Conservation (phyloP, 2,329 filamentous ascomycete genomes). For the Pseudocercospora vitis region DNA sequence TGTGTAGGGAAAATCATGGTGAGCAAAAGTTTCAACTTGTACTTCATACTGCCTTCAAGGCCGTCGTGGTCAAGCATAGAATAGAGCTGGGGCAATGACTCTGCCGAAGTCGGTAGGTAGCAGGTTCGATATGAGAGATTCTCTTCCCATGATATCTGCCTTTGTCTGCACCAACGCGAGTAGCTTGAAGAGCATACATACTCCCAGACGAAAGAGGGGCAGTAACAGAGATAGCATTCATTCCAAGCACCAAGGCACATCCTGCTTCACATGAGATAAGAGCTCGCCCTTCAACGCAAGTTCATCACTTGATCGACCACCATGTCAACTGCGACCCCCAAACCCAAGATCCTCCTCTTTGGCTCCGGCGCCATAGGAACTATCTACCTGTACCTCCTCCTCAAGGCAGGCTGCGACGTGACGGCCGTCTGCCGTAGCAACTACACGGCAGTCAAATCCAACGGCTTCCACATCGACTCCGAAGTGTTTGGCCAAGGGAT, state of each 20-base stretch:
- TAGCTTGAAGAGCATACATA: too few relatives aligned
- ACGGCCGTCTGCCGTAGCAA: conserved; percentile 50
- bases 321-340: conserved; percentile 4
- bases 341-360: conserved; percentile 43
- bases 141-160: too few relatives aligned
- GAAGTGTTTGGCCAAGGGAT: conserved; percentile 40
- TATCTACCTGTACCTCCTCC: conserved; percentile 46
- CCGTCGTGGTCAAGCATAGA: conserved; percentile 5
- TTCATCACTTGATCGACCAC: too few relatives aligned
- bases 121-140: neutral
- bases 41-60: too few relatives aligned
- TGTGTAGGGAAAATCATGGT: too few relatives aligned
- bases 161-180: too few relatives aligned
- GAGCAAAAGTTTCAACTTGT: too few relatives aligned
- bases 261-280: too few relatives aligned
- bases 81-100: neutral
- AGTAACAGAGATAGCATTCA: too few relatives aligned
- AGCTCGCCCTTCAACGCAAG: too few relatives aligned
- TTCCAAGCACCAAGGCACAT: too few relatives aligned
- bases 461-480: conserved; percentile 47
- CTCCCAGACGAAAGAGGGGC: too few relatives aligned
- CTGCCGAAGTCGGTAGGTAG: conserved; percentile 14
- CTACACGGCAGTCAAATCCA: conserved; percentile 42
- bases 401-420: conserved; percentile 41
- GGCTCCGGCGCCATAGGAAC: conserved; percentile 47